These are phyloP conservation scores for Rhodotorula kratochvilovae DNA, from an alignment of 768 basidiomycete species.

Conservation along the genomic window DNA sequence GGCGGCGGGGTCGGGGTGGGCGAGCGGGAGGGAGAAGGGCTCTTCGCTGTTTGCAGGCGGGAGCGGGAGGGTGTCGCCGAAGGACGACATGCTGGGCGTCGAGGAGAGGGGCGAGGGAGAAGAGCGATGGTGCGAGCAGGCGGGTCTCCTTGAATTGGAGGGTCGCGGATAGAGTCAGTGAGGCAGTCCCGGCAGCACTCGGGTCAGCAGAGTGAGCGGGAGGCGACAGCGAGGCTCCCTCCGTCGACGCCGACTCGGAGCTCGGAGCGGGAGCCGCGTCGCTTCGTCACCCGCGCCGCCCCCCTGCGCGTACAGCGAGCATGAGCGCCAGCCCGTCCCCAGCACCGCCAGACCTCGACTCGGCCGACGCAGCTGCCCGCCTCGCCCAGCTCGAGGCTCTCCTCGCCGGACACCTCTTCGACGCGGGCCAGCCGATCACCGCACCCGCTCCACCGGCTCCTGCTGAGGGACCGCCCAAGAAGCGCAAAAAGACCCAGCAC, in stretches of 20 bases:
- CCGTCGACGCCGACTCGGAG: no score
- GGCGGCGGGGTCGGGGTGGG: conserved; percentile 13
- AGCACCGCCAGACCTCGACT: background rate
- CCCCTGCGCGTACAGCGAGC: no score
- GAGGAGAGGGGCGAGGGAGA: background rate
- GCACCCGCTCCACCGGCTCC: background rate
- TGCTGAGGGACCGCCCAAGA: background rate
- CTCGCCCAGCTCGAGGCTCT: conserved; percentile 22
- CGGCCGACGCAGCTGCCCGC: background rate
- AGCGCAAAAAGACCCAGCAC: background rate
- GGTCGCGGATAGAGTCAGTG: no score
- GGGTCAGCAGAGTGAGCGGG: no score
- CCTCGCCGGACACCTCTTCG: conserved; percentile 12
- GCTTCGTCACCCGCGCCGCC: no score
- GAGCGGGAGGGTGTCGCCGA: conserved; percentile 3
- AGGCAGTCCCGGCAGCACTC: no score
- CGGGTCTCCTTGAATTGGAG: no score
- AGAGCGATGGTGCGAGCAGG: background rate
- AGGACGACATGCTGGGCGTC: background rate
- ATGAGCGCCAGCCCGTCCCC: background rate
- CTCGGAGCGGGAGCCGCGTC: no score
- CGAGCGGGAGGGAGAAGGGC: conserved; percentile 26
- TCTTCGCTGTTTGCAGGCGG: background rate
- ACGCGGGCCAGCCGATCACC: background rate
- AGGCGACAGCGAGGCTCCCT: no score